Percentiles rank a stretch among this genome's conserved stretches.
Evolutionary conservation across 169 alveolate species (phyloP).

Genomic region (Plasmodium vivax): DNA sequence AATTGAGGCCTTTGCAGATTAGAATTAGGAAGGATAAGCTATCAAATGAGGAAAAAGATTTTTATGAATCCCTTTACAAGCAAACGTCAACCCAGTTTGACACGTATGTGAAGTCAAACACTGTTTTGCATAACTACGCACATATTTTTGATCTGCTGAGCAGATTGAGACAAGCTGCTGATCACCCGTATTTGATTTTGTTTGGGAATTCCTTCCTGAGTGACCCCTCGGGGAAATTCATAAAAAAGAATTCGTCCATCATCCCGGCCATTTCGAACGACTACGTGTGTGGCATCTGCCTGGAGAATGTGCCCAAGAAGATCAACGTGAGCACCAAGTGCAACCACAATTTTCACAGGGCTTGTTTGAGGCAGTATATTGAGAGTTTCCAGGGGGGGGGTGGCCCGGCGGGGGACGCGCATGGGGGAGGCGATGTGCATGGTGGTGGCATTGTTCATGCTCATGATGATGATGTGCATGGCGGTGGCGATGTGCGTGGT

Average conservation of each 20-base stretch:
- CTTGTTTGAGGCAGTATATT: conserved; percentile 86
- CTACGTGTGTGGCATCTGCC: conserved; percentile 83
- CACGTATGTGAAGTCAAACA: conserved; percentile 87
- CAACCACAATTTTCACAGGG: conserved; percentile 88
- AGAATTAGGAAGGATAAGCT: conserved; percentile 84
- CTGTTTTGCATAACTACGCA: conserved; percentile 91
- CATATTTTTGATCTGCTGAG: conserved; percentile 91
- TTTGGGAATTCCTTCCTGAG: conserved; percentile 85
- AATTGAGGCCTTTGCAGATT: conserved; percentile 88
- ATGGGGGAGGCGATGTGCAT: neutral
- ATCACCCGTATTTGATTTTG: conserved; percentile 91
- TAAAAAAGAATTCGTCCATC: conserved; percentile 56
- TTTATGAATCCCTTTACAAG: conserved; percentile 89
- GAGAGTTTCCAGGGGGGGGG: conserved; percentile 84
- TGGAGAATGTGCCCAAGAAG: conserved; percentile 78
- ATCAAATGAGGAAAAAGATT: conserved; percentile 87
- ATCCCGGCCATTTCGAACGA: conserved; percentile 78
- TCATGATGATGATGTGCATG: neutral
- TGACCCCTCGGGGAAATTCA: conserved; percentile 78
- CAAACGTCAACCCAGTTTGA: conserved; percentile 83
- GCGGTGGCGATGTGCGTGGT: neutral
- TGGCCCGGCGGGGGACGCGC: neutral
- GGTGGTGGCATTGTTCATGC: neutral
- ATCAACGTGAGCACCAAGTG: conserved; percentile 84
- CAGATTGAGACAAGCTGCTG: conserved; percentile 93